Conservation (phyloP, 2,329 filamentous ascomycete species). For the Diaporthe citriasiana region DNA sequence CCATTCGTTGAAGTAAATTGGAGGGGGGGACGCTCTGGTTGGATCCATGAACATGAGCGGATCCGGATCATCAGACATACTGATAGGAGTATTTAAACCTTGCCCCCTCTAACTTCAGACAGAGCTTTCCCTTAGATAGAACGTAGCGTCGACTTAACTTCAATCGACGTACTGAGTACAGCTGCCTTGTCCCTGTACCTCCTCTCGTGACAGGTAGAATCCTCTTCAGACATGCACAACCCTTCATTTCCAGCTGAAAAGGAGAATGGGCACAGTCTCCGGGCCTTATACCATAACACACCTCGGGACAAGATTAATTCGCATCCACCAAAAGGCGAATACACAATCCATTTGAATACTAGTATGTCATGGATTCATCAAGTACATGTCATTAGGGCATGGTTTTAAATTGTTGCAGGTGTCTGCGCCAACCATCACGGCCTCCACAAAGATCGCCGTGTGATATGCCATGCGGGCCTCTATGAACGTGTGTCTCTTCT, state of each 20-base stretch:
- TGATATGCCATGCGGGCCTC: neutral
- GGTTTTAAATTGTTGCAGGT: neutral
- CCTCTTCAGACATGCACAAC: neutral
- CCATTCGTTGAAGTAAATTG: neutral
- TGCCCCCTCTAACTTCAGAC: too few species aligned
- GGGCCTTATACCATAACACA: neutral
- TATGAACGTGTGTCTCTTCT: too few species aligned
- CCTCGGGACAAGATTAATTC: neutral
- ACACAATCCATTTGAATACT: neutral
- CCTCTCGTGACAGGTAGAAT: neutral
- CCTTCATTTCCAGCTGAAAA: neutral
- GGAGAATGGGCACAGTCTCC: neutral
- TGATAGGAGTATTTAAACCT: too few species aligned
- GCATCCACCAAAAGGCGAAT: neutral
- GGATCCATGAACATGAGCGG: neutral
- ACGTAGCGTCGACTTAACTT: too few species aligned
- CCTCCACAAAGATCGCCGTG: neutral
- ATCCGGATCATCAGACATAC: too few species aligned
- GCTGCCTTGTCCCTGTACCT: neutral
- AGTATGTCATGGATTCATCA: neutral
- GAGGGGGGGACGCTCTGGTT: neutral
- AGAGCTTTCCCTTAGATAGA: too few species aligned
- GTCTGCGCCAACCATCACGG: neutral
- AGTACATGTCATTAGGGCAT: neutral
- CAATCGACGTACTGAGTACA: neutral